A percentile compares a stretch with the other conserved stretches of the same genome.
These are phyloP conservation scores for Xerophyta viscosa DNA, from an alignment of 106 monocot species.

Conservation along the genomic window DNA sequence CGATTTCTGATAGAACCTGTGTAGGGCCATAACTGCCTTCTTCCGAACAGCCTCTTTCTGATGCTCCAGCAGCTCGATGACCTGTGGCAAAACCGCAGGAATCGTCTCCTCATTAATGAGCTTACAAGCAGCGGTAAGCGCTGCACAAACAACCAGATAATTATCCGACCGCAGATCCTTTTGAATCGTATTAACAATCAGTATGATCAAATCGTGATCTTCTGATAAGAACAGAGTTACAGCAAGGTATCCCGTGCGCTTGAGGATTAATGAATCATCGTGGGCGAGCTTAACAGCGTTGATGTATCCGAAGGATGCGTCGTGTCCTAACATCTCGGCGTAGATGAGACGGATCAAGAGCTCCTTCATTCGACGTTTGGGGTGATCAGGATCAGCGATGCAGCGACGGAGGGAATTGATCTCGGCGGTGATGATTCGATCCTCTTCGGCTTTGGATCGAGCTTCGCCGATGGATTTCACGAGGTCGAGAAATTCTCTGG, in stretches of 20 bases:
- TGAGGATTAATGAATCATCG: slow-evolving; percentile 66
- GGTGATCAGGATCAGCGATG: slow-evolving; percentile 77
- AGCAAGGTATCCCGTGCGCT: slow-evolving; percentile 92
- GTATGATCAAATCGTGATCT: slow-evolving; percentile 89
- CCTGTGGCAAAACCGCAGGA: slow-evolving; percentile 92
- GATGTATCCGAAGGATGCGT: slow-evolving; percentile 96
- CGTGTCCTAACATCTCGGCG: slow-evolving; percentile 98
- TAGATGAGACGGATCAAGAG: slow-evolving; percentile 88
- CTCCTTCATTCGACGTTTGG: slow-evolving; percentile 95
- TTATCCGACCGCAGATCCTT: slow-evolving; percentile 93
- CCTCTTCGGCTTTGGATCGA: slow-evolving; percentile 96
- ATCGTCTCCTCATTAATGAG: slow-evolving; percentile 98
- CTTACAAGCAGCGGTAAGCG: slow-evolving; percentile 73
- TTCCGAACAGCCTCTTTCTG: slow-evolving; percentile 87
- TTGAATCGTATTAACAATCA: slow-evolving; percentile 97
- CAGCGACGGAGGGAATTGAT: slow-evolving; percentile 77
- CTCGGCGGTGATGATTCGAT: slow-evolving; percentile 84
- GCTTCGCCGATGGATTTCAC: slow-evolving; percentile 96
- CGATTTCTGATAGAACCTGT: slow-evolving; percentile 78
- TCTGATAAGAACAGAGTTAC: slow-evolving; percentile 91
- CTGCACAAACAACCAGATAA: slow-evolving; percentile 78
- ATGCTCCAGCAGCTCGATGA: slow-evolving; percentile 79
- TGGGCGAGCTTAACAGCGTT: slow-evolving; percentile 99
- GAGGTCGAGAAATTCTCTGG: slow-evolving; percentile 96
- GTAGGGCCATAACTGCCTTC: slow-evolving; percentile 97